Base-by-base conservation (phyloP, 495 filamentous ascomycete genomes). In the Cercophora sp. region DNA sequence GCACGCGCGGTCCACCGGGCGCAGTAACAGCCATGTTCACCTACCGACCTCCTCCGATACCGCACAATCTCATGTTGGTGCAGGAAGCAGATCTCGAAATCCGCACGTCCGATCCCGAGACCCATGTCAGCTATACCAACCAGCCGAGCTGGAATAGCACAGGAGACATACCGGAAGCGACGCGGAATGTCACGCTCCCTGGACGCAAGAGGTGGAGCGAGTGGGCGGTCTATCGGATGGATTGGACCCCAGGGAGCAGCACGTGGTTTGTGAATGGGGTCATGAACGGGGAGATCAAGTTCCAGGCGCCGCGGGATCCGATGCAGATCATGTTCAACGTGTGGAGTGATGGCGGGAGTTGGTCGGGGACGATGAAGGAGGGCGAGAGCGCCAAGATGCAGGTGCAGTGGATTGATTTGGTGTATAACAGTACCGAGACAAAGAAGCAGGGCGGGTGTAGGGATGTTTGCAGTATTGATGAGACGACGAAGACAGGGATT, bases 51-150 rank as follows among this genome's bases (percentile, higher is more conserved):
- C 62, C 60, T 15, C 57, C 64, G 25, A 48, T 62, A 27, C 53
- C 59, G 32, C 40, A 47, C 11, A 60, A 62, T 22, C 49, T 64
- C n/a, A 65, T 71, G 15, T 42, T 58, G 11, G 79, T 83, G 26
- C 83, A 86, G 57, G 86, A 92, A 64, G 83, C 83, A 4, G 89
- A 92, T 59, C 78, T 92, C 35, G 89, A 94, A 63, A 85, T 89
- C 61, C 73, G 85, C 10, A 88, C 85, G 1, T 67, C 70, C 1
- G 85, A 83, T 50, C 78, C 82, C 2, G 63, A 68, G 1, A 63
- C 72, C 40, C 72, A 68, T 10, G 72, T 86, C 19, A 82, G 83
- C 57, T 89, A 85, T 65, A 87, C 85, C 19, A 91, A 91, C 57
- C 87, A 91, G 59, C 87, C 87, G 0, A 76, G 70, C 18, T 73